Base-by-base conservation (phyloP, 306 rosid species). In the Mimosa bimucronata region DNA sequence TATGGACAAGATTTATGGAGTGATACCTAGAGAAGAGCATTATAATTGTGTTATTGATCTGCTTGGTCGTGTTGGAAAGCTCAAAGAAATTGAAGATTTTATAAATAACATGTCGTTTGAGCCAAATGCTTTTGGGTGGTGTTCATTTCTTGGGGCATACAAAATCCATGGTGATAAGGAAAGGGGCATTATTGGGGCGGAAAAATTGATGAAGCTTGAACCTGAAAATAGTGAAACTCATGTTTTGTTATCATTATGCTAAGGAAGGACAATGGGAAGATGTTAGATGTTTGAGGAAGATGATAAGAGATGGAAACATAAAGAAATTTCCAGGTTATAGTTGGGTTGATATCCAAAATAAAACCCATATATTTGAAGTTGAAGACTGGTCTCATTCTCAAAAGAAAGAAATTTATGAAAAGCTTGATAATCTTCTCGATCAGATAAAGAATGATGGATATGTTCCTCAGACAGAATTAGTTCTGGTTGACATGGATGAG, bases 81-180 rank as follows among this genome's bases (percentile, higher is more conserved):
- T 88, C 60, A 62, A 70, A 69, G 86, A 87, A 77, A 88, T 86
- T 1, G 87, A 85, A 75, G 84, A 88, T 0, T 87, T 87, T 50
- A 85, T 91, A 38, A 85, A 80, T 16, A 78, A 42, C 68, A 91
- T 87, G 95, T 87, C 88, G 7, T 69, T 84, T 23, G 88, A 88
- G 75, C 92, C 92, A 69, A 84, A 82, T 85, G 90, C 90, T 60
- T 87, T 85, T 53, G 92, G 87, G 15, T 91, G 88, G 92, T 87
- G 91, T 67, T 88, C 91, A 65, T 85, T 87, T 68, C 91, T 87
- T 1, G 88, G 90, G 78, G 88, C 86, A 37, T 88, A 90, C 65
- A 87, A 77, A 52, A 85, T 77, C 50, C 84, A 84, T 53, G 86
- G 91, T 41, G 90, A 91, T 67, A 75, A 66, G 64, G 86, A 83